Evolutionary conservation across 345 rosid species (phyloP).

Genomic region (Lenwebbia sp.): DNA sequence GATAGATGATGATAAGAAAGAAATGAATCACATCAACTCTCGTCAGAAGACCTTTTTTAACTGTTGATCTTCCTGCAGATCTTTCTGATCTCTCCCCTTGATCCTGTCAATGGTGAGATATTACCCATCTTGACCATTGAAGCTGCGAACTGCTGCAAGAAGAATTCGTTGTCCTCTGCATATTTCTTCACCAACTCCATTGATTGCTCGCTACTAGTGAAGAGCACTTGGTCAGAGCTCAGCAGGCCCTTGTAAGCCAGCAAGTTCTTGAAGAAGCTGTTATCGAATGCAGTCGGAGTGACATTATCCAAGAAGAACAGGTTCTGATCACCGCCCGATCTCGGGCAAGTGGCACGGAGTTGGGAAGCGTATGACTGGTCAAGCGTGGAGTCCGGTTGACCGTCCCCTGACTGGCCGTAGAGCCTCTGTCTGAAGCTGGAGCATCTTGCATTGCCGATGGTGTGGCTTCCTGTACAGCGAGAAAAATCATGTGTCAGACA

Average conservation of each 20-base stretch:
- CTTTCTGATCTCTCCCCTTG: conserved; percentile 68
- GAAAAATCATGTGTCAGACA: not conserved
- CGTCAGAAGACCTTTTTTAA: not conserved
- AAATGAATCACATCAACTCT: not conserved
- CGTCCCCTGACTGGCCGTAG: conserved; percentile 59
- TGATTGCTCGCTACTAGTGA: conserved; percentile 41
- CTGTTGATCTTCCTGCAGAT: conserved; percentile 57
- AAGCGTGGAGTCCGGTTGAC: conserved; percentile 53
- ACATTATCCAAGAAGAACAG: conserved; percentile 48
- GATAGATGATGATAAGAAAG: not conserved
- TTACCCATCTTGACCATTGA: conserved; percentile 89
- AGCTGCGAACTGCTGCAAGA: conserved; percentile 61
- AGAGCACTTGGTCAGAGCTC: conserved; percentile 63
- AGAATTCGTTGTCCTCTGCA: conserved; percentile 45
- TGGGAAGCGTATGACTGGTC: conserved; percentile 48
- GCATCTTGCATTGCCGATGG: conserved; percentile 77
- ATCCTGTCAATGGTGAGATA: conserved; percentile 66
- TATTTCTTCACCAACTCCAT: conserved; percentile 67
- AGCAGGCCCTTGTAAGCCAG: conserved; percentile 61
- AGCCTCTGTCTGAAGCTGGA: conserved; percentile 87
- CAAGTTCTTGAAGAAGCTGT: conserved; percentile 68
- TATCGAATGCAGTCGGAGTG: conserved; percentile 51
- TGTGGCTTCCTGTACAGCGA: conserved; percentile 57
- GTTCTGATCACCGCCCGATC: conserved; percentile 48
- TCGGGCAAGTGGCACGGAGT: conserved; percentile 40